Evolutionary conservation across 306 rosid species (phyloP), one percentile per base, ranked within the genome.

Genomic region (Cyclanthera cordifolia): DNA sequence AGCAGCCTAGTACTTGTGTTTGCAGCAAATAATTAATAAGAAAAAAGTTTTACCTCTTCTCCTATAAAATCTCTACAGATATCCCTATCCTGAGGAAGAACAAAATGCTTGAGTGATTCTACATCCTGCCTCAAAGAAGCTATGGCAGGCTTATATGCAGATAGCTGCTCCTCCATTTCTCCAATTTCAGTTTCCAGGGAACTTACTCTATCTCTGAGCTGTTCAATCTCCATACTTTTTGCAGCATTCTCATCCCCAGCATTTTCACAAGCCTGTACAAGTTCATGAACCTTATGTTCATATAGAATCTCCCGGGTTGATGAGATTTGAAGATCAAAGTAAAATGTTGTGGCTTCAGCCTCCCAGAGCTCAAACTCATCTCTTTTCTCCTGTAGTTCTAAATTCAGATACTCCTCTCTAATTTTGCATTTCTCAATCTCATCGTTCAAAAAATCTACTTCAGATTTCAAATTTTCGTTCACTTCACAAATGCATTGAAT

Each of bases 281-380:
- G 96, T 73, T 94, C 99, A 34, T 81, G 82, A 21, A 94, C 90
- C 82, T 85, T 86, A 32, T 81, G 81, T 85, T 94, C 97, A 73
- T 90, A 87, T 67, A 94, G 81, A 6, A 88, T 87, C 75, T 94
- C 99, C 68, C 81, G 92, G 13, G 85, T 77, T 48, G 95, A 81
- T 5, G 99, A 90, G 56, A 78, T 79, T 74, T 90, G 99, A 73
- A 90, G 87, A 86, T 90, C 95, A 53, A 90, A 94, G 73, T 86
- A 94, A 80, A 94, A 90, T 7, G 97, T 69, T 49, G 88, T 81
- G 55, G 99, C 97, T 79, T 94, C 99, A 28, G 89, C 88, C 71
- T 94, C 99, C 97, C 96, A 94, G 66, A 94, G 86, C 79, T 88
- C 81, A 67, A 87, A 88, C 71, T 86, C 90, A 13, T 81, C 86